Evolutionary conservation across 1,284 basidiomycete species (phyloP), one percentile per base, ranked within the genome.

Genomic region (Somion occarium): DNA sequence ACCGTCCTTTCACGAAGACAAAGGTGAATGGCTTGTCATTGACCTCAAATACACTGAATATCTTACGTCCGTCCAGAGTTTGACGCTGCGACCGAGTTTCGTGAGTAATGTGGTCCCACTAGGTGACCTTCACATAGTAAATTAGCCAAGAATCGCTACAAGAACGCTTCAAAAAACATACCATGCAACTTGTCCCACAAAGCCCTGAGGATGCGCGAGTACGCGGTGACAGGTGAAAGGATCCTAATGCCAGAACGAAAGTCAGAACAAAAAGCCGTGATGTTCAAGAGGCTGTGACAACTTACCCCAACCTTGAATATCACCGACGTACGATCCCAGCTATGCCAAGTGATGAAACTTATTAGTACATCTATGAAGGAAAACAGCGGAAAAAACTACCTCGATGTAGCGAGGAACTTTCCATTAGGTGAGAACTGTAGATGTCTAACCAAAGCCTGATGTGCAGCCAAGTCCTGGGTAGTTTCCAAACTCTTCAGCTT

Each of bases 181-280:
- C 88, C 88, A 91, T 25, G 86, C 87, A 18, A 90, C 87, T 66
- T 90, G 88, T 45, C 82, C 79, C 42, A 89, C 83, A 60, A 90
- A 89, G 22, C 87, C 85, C 61, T 81, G 78, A 20, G 85, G 74
- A 61, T 90, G 87, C 2, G 82, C 83, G 12, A 90, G 75, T 30
- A 81, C 75, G 50, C 83, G 79, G 62, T 88, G 84, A 4, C 76
- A 73, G 9, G 71, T 67, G 51, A 85, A 74, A 24, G 78, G 75
- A 53, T 84, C 75, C 81, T 83, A 23, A 5, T 20, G 49, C 18
- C 20, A 47, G 24, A 41, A 48, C 39, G 47, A 25, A 50, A 26
- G 18, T 42, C 26, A 19, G 47, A 41, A 48, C 25, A 27, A 38
- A 38, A 12, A 37, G 20, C 18, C 41, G 48, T 37, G 24, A 44